Percentiles rank a stretch among this genome's conserved stretches.
Evolutionary conservation across 2,329 filamentous ascomycete genomes (phyloP).

Genomic region (Pseudogymnoascus sp.): DNA sequence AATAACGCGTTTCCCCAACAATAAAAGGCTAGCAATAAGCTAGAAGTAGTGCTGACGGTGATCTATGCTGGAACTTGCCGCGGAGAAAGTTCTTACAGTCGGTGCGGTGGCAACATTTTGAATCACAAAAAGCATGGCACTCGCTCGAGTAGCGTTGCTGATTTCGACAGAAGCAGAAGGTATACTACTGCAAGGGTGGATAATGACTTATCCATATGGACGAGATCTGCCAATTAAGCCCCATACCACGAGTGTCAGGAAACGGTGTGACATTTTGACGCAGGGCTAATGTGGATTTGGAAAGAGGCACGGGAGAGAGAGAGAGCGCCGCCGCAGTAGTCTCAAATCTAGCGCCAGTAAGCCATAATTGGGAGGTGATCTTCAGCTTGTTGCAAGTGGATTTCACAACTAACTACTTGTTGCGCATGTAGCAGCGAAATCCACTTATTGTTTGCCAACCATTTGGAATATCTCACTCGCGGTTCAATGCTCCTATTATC

Average conservation of each 20-base stretch:
- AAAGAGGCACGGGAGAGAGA: neutral
- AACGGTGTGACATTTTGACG: neutral
- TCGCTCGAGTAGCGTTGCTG: neutral
- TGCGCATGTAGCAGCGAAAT: neutral
- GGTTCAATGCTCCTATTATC: neutral
- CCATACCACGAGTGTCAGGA: neutral
- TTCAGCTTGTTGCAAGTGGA: neutral
- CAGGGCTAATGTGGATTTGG: neutral
- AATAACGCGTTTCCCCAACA: neutral
- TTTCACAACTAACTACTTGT: neutral
- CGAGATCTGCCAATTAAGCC: neutral
- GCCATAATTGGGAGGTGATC: neutral
- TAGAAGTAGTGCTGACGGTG: neutral
- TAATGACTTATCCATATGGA: neutral
- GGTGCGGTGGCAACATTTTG: neutral
- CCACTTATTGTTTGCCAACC: neutral
- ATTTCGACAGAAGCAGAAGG: neutral
- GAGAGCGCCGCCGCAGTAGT: neutral
- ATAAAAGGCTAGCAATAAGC: neutral
- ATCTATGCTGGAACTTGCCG: neutral
- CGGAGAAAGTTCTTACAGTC: neutral
- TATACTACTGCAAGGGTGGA: neutral
- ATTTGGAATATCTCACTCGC: neutral
- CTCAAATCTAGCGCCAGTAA: neutral
- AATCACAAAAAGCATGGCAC: neutral